phyloP scores from a whole-genome alignment of 1,284 basidiomycete species.

The Fomitopsis betulina region DNA sequence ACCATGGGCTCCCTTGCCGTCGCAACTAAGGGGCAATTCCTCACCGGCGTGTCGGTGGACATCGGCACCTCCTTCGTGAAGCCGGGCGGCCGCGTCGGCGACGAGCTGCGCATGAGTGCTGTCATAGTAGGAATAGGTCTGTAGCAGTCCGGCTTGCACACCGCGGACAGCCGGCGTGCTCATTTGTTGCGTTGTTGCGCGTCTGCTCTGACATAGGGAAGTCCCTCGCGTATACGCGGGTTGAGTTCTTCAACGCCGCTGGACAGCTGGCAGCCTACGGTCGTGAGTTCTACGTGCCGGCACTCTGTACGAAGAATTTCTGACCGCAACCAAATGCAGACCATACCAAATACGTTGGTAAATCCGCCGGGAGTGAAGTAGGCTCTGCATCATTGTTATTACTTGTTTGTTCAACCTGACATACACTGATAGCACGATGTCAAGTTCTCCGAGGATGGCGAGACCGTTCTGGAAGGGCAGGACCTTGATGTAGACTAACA shows the following conservation, averaged over 20 bases:
- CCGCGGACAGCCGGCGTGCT: not conserved
- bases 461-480: slow-evolving; percentile 64
- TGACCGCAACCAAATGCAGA: slow-evolving; percentile 36
- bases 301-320: not conserved
- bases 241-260: slow-evolving; percentile 68
- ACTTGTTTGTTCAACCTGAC: not conserved
- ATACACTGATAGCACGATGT: slow-evolving; percentile 57
- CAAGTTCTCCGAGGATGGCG: slow-evolving; percentile 76
- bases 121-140: slow-evolving; percentile 60
- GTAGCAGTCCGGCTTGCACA: slow-evolving; percentile 10
- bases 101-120: slow-evolving; percentile 58
- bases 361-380: slow-evolving; percentile 62
- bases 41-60: slow-evolving; percentile 88
- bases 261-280: slow-evolving; percentile 84
- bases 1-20: slow-evolving; percentile 83
- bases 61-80: slow-evolving; percentile 81
- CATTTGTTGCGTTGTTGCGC: not conserved
- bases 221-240: slow-evolving; percentile 76
- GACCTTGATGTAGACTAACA: slow-evolving; percentile 34
- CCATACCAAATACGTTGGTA: slow-evolving; percentile 88
- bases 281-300: slow-evolving; percentile 39
- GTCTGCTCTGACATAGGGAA: slow-evolving; percentile 47
- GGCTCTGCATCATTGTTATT: slow-evolving; percentile 19
- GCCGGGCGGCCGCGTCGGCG: slow-evolving; percentile 63
- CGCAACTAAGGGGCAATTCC: slow-evolving; percentile 75